phyloP scores from a whole-genome alignment of 169 alveolate genomes.

The Plasmodium malariae region DNA sequence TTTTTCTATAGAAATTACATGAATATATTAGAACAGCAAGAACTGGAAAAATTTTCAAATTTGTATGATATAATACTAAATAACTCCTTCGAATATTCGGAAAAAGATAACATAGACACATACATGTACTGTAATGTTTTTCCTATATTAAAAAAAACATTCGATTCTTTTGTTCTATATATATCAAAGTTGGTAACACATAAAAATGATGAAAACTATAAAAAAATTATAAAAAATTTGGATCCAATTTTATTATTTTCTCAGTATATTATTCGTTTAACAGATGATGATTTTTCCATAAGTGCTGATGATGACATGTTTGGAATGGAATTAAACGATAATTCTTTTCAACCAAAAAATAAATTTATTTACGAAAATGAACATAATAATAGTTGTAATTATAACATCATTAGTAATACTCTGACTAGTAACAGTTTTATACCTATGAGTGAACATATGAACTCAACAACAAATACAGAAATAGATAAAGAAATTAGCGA shows the following conservation, averaged over 20 bases:
- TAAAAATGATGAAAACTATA: constrained; percentile 46
- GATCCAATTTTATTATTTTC: constrained; percentile 60
- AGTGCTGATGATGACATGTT: background rate
- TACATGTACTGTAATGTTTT: constrained; percentile 61
- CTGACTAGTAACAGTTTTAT: background rate
- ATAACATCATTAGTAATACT: background rate
- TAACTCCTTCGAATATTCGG: constrained; percentile 63
- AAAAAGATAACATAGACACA: constrained; percentile 57
- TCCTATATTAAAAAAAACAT: constrained; percentile 68
- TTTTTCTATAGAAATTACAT: constrained; percentile 55
- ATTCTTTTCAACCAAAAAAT: background rate
- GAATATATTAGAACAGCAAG: constrained; percentile 58
- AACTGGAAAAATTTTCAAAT: constrained; percentile 51
- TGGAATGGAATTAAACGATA: background rate
- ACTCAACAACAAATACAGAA: background rate
- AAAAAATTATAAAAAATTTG: constrained; percentile 31
- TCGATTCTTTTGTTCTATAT: constrained; percentile 61
- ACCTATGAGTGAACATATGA: background rate
- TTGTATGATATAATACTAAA: constrained; percentile 53
- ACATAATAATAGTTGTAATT: background rate
- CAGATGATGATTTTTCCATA: constrained; percentile 25
- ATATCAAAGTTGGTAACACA: constrained; percentile 23
- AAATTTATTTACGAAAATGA: background rate
- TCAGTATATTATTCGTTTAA: constrained; percentile 59
- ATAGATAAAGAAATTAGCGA: constrained; percentile 29